phyloP scores from a whole-genome alignment of 306 rosid genomes.

The Sicyos baderoa region DNA sequence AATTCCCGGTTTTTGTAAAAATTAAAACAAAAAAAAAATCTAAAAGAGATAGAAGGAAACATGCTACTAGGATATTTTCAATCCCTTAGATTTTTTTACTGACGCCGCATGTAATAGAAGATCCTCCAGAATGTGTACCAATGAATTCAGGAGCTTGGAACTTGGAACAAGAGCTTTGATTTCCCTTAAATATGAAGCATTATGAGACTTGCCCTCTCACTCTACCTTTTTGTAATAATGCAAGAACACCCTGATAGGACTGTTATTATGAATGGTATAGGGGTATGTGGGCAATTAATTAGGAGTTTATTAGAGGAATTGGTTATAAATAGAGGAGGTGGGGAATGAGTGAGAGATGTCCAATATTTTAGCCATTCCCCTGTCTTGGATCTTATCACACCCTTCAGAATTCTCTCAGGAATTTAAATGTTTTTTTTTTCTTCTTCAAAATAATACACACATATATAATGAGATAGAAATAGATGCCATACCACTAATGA shows the following conservation, averaged over 20 bases:
- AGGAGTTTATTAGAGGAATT: too few relatives aligned
- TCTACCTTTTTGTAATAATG: background rate
- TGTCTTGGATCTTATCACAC: too few relatives aligned
- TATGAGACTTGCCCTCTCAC: background rate
- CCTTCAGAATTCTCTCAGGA: background rate
- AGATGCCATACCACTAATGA: background rate
- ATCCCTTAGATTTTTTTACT: background rate
- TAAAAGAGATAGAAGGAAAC: background rate
- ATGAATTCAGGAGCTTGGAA: background rate
- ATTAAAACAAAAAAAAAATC: too few relatives aligned
- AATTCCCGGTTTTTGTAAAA: too few relatives aligned
- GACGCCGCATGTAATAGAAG: background rate
- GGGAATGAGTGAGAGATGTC: too few relatives aligned
- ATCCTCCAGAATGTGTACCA: background rate
- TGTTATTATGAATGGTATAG: too few relatives aligned
- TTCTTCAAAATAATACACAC: background rate
- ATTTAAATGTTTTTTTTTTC: background rate
- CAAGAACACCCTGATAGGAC: background rate
- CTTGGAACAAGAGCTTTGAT: background rate
- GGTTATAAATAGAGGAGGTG: too few relatives aligned
- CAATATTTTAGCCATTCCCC: too few relatives aligned
- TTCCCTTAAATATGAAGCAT: slow-evolving; percentile 2
- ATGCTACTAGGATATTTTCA: background rate
- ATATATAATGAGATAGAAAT: too few relatives aligned
- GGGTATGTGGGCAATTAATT: too few relatives aligned